Evolutionary conservation across 352 stramenopile species (phyloP).

Genomic region (Pythium graminicola): DNA sequence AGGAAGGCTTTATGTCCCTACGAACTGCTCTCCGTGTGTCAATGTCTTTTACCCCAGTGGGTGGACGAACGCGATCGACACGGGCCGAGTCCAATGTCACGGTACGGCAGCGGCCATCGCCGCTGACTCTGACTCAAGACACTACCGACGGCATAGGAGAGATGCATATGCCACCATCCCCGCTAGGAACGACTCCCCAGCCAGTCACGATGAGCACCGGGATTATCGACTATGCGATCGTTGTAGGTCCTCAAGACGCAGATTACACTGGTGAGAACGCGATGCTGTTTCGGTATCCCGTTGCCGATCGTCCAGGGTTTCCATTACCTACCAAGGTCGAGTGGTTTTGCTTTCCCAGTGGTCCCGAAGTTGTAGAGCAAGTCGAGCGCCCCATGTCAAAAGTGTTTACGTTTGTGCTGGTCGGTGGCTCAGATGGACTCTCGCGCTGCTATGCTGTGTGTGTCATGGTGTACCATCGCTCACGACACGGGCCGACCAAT

Average conservation of each 20-base stretch:
- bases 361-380: constrained; percentile 52
- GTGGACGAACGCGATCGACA: constrained; percentile 18
- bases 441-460: constrained; percentile 66
- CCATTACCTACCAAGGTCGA: constrained; percentile 82
- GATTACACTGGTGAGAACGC: constrained; percentile 36
- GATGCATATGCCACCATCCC: constrained; percentile 12
- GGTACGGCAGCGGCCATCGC: constrained; percentile 8
- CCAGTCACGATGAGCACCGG: constrained; percentile 43
- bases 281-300: constrained; percentile 61
- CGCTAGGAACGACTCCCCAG: constrained; percentile 12
- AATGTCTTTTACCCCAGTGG: constrained; percentile 55
- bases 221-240: constrained; percentile 73
- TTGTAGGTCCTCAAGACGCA: constrained; percentile 37
- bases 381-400: constrained; percentile 37
- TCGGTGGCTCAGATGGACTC: constrained; percentile 65
- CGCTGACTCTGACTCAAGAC: constrained; percentile 17
- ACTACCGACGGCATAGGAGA: background rate
- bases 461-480: constrained; percentile 60
- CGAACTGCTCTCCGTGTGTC: constrained; percentile 64
- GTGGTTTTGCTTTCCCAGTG: constrained; percentile 83
- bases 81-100: constrained; percentile 20
- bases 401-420: constrained; percentile 75
- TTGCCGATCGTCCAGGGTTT: constrained; percentile 44
- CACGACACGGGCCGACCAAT: constrained; percentile 14
- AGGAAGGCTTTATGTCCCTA: constrained; percentile 39